Evolutionary conservation across 306 rosid species (phyloP).

Genomic region (Cicer arietinum): DNA sequence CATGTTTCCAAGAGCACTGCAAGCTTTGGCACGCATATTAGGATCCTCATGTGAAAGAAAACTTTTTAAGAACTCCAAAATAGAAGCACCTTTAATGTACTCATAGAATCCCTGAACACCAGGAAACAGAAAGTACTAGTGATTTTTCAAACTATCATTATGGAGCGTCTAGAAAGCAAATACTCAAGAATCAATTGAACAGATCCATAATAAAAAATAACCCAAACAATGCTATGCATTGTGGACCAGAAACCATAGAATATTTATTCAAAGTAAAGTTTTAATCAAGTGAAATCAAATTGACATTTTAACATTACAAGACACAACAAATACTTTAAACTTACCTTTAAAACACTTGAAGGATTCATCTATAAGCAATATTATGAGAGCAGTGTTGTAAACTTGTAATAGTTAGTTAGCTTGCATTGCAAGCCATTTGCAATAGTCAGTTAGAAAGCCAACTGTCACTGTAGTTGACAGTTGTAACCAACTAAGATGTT

Average conservation of each 20-base stretch:
- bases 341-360: not conserved
- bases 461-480: too few species aligned
- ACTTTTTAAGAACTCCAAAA: conserved; percentile 80
- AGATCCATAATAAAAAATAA: conserved; percentile 21
- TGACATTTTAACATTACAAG: conserved; percentile 24
- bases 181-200: not conserved
- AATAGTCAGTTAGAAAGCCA: too few species aligned
- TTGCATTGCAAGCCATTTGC: too few species aligned
- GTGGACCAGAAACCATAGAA: not conserved
- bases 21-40: conserved; percentile 87
- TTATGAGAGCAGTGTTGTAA: too few species aligned
- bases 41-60: conserved; percentile 89
- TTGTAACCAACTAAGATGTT: too few species aligned
- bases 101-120: conserved; percentile 80
- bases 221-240: not conserved
- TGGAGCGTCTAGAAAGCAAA: conserved; percentile 26
- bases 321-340: conserved; percentile 4
- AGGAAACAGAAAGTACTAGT: conserved; percentile 17
- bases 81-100: conserved; percentile 73
- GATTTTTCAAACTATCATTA: conserved; percentile 1
- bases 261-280: not conserved
- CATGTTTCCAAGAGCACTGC: conserved; percentile 99
- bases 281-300: conserved; percentile 19
- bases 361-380: too few species aligned
- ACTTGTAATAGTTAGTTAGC: too few species aligned